Evolutionary conservation across 106 monocot species (phyloP).

Genomic region (Dendrobium officinale): DNA sequence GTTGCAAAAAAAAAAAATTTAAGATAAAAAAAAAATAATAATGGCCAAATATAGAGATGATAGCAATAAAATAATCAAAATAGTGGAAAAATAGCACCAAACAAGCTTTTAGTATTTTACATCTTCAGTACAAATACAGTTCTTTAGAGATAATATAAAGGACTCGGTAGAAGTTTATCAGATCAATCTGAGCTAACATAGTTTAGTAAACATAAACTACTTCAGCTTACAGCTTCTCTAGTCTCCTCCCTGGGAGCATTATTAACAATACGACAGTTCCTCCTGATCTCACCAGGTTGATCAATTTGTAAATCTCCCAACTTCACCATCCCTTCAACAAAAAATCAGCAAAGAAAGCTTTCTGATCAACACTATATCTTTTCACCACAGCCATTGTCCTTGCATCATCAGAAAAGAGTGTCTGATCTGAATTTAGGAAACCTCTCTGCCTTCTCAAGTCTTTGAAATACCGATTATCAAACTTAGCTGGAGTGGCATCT

Average conservation of each 20-base stretch:
- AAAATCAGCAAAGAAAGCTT: slow-evolving; percentile 58
- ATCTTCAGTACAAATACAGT: no score
- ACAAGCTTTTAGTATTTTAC: no score
- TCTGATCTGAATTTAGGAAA: slow-evolving; percentile 77
- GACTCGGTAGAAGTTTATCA: no score
- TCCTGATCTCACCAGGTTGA: slow-evolving; percentile 51
- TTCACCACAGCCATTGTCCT: slow-evolving; percentile 31
- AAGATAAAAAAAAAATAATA: no score
- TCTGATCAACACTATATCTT: slow-evolving; percentile 34
- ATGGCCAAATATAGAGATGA: no score
- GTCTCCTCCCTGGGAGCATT: not conserved
- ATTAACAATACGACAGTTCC: slow-evolving; percentile 61
- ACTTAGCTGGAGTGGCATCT: slow-evolving; percentile 45
- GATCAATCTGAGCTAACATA: no score
- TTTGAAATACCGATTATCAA: slow-evolving; percentile 79
- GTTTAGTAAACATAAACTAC: no score
- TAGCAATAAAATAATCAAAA: no score
- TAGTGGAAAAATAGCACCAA: no score
- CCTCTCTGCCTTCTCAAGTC: slow-evolving; percentile 56
- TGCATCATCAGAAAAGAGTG: slow-evolving; percentile 43
- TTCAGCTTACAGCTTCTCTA: not conserved
- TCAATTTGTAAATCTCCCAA: slow-evolving; percentile 64
- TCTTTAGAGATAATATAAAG: no score
- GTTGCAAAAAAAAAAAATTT: no score
- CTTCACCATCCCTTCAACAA: slow-evolving; percentile 71